Base-by-base conservation (phyloP, 2,329 filamentous ascomycete genomes). In the Venturiaceae sp. region DNA sequence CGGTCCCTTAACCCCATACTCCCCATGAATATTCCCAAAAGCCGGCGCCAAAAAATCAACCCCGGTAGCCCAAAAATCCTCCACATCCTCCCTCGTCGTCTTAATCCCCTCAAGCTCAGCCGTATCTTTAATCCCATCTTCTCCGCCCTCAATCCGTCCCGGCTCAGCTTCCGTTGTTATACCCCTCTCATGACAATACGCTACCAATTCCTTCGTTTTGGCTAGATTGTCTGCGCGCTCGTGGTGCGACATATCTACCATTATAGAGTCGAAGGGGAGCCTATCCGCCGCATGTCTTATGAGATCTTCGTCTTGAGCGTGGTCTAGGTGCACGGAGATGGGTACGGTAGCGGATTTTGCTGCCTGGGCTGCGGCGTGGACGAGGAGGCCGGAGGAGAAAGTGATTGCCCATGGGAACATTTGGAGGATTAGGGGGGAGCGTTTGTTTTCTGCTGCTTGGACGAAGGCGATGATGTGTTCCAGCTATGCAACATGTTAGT, bases 211-310 rank as follows among this genome's bases (percentile, higher is more conserved):
- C 55, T 75, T 75, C 21, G 85, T 89, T 66, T 81, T 77, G 2
- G 77, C 74, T 37, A 90, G 74, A 66, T 90, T 90, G 72, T 88
- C 85, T 57, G 80, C 83, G 64, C 83, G 84, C 66, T 86, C 84
- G 66, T 86, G 83, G 67, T 89, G 86, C 60, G 78, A 83, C 85
- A 90, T 90, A 70, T 90, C 87, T 0, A 89, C 82, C 85, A 88
- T 88, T 68, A 88, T 88, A 65, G 78, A 80, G 70, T 88, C 85
- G 67, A 87, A 87, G 19, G 69, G 68, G 1, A 77, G 75, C 39
- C 82, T 75, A 30, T 62, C 53, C 4, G 63, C 64, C 8, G 68
- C 69, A 46, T 53, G 58, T 63, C 66, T 64, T 58, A 70, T 67
- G 34, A 72, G 61, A 16, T 67, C 70, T 1, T 69, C 69, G 60